phyloP scores from a whole-genome alignment of 768 basidiomycete genomes.

The Crepidotus variabilis region DNA sequence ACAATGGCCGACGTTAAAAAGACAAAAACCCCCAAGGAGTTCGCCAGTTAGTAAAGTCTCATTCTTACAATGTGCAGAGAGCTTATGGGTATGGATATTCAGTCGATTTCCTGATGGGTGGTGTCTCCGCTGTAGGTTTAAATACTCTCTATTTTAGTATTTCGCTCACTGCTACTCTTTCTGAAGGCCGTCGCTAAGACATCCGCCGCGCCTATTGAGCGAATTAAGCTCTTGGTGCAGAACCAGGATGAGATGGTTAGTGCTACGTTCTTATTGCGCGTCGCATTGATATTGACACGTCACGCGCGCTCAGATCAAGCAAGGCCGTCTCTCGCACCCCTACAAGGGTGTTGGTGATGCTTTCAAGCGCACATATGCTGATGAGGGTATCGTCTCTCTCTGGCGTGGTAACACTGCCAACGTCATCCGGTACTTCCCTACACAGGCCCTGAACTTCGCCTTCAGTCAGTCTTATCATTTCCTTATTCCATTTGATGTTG shows the following conservation, averaged over 20 bases:
- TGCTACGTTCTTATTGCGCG: constrained; percentile 5
- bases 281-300: constrained; percentile 28
- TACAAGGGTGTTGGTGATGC: constrained; percentile 98
- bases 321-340: constrained; percentile 92
- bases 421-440: constrained; percentile 99
- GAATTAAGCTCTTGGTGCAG: constrained; percentile 97
- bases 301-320: constrained; percentile 77
- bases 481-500: not conserved
- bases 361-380: constrained; percentile 86
- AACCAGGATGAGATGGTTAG: constrained; percentile 99
- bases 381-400: constrained; percentile 92
- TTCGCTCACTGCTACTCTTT: constrained; percentile 15
- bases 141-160: not conserved
- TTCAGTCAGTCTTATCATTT: constrained; percentile 71
- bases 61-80: constrained; percentile 10
- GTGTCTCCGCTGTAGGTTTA: constrained; percentile 79
- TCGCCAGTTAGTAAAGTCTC: constrained; percentile 57
- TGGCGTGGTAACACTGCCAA: constrained; percentile 99
- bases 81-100: constrained; percentile 19
- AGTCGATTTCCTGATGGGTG: constrained; percentile 97
- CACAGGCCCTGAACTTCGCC: constrained; percentile 99
- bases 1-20: constrained; percentile 85
- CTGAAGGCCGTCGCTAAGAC: constrained; percentile 96
- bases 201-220: constrained; percentile 98
- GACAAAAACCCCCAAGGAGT: constrained; percentile 89